Percentiles rank a stretch among this genome's conserved stretches.
phyloP scores from a whole-genome alignment of 352 stramenopile genomes.

The Globisporangium orthogonon region DNA sequence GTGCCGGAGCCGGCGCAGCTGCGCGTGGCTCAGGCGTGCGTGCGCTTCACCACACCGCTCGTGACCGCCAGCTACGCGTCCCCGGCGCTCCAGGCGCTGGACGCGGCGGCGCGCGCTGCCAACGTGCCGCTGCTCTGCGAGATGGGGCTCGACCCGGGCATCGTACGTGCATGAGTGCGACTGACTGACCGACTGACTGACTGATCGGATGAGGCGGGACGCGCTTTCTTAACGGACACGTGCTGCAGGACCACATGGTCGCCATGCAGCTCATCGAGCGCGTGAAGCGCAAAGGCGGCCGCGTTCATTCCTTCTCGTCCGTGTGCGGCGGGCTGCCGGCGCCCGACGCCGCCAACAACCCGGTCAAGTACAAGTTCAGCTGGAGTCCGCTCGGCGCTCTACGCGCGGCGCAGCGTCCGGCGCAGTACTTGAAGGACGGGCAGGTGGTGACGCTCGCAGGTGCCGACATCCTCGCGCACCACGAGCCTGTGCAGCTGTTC shows the following conservation, averaged over 20 bases:
- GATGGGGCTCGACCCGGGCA: constrained; percentile 87
- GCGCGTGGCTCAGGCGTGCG: constrained; percentile 55
- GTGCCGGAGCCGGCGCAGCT: constrained; percentile 80
- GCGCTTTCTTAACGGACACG: no score
- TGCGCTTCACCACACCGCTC: constrained; percentile 54
- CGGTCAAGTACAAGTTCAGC: constrained; percentile 91
- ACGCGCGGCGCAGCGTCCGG: constrained; percentile 32
- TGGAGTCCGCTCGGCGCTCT: constrained; percentile 80
- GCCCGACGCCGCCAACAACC: constrained; percentile 84
- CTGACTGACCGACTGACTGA: no score
- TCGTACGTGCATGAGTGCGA: constrained; percentile 20
- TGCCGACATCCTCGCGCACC: constrained; percentile 37
- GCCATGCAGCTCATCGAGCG: constrained; percentile 87
- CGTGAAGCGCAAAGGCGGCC: constrained; percentile 48
- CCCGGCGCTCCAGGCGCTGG: constrained; percentile 57
- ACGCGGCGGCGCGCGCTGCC: constrained; percentile 29
- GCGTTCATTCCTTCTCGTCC: constrained; percentile 71
- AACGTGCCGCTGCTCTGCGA: constrained; percentile 85
- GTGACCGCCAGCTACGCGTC: constrained; percentile 90
- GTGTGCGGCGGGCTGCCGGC: constrained; percentile 84
- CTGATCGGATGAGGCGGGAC: no score
- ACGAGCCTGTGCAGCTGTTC: constrained; percentile 37
- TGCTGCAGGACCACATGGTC: constrained; percentile 71
- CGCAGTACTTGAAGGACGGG: constrained; percentile 52
- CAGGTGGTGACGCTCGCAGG: constrained; percentile 49